Base-by-base conservation (phyloP, 306 rosid genomes). In the Fragaria nilgerrensis region DNA sequence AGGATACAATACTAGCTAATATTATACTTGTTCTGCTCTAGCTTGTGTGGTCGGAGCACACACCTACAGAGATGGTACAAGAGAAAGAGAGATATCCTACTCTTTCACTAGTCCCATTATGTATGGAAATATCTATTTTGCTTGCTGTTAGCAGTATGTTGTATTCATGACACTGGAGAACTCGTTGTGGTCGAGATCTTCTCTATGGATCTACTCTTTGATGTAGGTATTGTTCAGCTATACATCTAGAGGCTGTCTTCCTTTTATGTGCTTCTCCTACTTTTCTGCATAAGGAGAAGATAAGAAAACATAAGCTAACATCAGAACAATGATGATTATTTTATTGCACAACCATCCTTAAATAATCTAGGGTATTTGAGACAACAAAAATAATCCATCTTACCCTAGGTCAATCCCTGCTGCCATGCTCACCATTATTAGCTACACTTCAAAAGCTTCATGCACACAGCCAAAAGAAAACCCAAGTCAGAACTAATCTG, bases 71-170 rank as follows among this genome's bases (percentile, higher is more conserved):
- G 48, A 63, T 80, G 82, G 81, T 53, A 56, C 72, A 88, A 71
- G 65, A 80, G 80, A 71, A 61, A 74, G 70, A 36, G 82, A 75
- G 27, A 83, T 65, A 79, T 55, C 75, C 87, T 84, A 81, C 82
- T 87, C 83, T 81, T 69, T 87, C 85, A 80, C 80, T 87, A 87
- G 87, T 88, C 88, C 90, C 74, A 56, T 56, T 67, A 80, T 62
- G 90, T 90, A 89, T 89, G 89, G 90, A 83, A 86, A 83, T 86
- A 87, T 87, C 93, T 94, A 88, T 87, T 82, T 87, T 81, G 70
- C 70, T 66, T 37, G 25, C 88, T 88, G 97, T 94, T 90, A 94
- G 96, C 88, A 88, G 96, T 92, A 89, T 90, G 93, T 94, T 90
- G 95, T 94, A 89, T 94, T 85, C 91, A 79, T 75, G 83, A 82